Conservation (phyloP, 345 rosid species). For the Eutrema yunnanense region DNA sequence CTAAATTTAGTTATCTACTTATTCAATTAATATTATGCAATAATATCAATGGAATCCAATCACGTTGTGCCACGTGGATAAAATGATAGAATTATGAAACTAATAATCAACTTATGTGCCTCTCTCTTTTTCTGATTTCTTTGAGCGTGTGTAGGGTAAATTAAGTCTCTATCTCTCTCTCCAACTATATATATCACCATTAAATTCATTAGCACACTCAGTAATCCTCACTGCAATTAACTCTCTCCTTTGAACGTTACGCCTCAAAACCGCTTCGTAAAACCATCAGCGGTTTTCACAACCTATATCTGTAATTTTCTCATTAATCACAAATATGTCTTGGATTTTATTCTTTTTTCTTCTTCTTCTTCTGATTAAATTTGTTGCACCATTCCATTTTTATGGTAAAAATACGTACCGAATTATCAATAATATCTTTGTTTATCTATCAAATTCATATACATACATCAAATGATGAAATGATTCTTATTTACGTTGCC, state of each 20-base stretch:
- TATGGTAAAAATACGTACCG: not conserved
- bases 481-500: not conserved
- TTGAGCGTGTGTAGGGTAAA: not conserved
- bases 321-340: not conserved
- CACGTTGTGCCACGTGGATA: not conserved
- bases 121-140: not conserved
- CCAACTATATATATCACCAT: constrained; percentile 8
- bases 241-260: not conserved
- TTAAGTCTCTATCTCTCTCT: not conserved
- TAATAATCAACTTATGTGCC: not conserved
- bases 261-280: not conserved
- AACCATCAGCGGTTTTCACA: not conserved
- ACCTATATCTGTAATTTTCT: not conserved
- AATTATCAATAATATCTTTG: not conserved
- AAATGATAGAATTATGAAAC: not conserved
- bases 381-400: not conserved
- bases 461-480: not conserved
- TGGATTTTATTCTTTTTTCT: not conserved
- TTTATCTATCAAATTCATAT: not conserved
- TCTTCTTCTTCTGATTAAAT: not conserved
- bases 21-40: not conserved
- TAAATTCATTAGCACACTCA: not conserved
- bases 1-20: not conserved
- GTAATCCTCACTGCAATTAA: not conserved
- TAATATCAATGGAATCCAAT: not conserved